Percentiles rank a stretch among this genome's conserved stretches.
Conservation (phyloP, 257 asterid genomes). For the Solanum clarkiae region DNA sequence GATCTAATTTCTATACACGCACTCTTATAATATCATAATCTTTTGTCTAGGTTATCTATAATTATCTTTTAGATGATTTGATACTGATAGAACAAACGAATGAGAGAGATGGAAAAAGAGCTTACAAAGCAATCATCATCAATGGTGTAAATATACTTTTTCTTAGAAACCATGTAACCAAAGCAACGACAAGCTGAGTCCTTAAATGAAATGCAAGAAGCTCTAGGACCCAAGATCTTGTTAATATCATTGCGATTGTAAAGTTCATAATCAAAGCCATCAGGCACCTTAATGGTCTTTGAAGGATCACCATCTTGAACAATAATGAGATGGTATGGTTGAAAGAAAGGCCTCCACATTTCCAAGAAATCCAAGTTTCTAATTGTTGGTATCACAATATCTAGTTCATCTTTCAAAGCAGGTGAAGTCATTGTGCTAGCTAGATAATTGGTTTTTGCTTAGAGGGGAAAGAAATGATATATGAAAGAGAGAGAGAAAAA, state of each 20-base stretch:
- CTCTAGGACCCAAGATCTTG: background rate
- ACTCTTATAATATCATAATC: background rate
- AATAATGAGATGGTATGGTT: slow-evolving; percentile 5
- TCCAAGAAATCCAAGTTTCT: slow-evolving; percentile 7
- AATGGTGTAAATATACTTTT: slow-evolving; percentile 3
- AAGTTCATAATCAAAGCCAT: slow-evolving; percentile 6
- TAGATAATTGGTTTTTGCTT: too few relatives aligned
- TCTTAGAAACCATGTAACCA: slow-evolving; percentile 5
- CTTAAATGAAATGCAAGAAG: slow-evolving; percentile 4
- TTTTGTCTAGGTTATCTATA: background rate
- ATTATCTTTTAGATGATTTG: background rate
- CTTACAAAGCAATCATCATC: slow-evolving; percentile 5
- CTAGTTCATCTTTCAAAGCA: slow-evolving; percentile 7
- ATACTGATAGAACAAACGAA: background rate
- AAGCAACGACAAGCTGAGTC: slow-evolving; percentile 6
- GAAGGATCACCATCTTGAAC: slow-evolving; percentile 12
- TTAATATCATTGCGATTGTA: slow-evolving; percentile 8
- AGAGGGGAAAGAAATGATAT: background rate
- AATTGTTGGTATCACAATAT: slow-evolving; percentile 3
- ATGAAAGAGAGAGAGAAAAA: background rate
- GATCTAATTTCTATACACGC: background rate
- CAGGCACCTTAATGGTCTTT: slow-evolving; percentile 2
- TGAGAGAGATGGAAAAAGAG: background rate
- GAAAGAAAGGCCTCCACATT: slow-evolving; percentile 6
- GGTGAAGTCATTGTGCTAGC: background rate